These are phyloP conservation scores for Primulina huaijiensis DNA, from an alignment of 257 asterid species.

Conservation along the genomic window DNA sequence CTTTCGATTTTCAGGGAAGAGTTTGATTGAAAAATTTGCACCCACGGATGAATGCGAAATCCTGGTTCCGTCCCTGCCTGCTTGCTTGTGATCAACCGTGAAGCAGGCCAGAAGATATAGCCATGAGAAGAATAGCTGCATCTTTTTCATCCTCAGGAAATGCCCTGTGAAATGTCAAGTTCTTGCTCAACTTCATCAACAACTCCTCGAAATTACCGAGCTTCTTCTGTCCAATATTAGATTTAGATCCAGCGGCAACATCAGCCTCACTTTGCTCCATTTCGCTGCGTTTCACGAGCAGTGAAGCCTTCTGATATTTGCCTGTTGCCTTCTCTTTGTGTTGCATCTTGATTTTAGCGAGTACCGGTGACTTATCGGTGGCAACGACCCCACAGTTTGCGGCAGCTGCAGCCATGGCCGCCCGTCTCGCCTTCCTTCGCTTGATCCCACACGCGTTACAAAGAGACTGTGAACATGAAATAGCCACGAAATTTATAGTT, in stretches of 20 bases:
- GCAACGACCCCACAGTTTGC: neutral
- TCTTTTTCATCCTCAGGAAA: conserved; percentile 93
- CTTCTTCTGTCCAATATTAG: conserved; percentile 14
- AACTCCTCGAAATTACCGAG: conserved; percentile 47
- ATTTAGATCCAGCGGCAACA: conserved; percentile 8
- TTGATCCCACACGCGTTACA: conserved; percentile 96
- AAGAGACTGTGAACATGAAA: conserved; percentile 49
- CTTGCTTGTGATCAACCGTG: conserved; percentile 45
- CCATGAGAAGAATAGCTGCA: conserved; percentile 92
- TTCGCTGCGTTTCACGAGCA: conserved; percentile 53
- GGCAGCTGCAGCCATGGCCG: conserved; percentile 62
- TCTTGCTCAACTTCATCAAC: conserved; percentile 65
- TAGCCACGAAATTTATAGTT: neutral
- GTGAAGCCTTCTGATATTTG: conserved; percentile 35
- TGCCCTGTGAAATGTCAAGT: conserved; percentile 53
- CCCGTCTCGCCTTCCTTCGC: conserved; percentile 88
- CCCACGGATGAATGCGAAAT: neutral
- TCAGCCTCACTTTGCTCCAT: neutral
- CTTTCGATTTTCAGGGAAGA: too few species aligned
- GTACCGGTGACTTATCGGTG: conserved; percentile 19
- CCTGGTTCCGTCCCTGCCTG: neutral
- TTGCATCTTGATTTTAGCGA: conserved; percentile 53
- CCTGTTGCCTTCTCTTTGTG: conserved; percentile 37
- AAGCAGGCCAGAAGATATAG: conserved; percentile 79
- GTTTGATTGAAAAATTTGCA: neutral